These are phyloP conservation scores for Saturnispora silvae DNA, from an alignment of 805 yeast genomes.

Conservation along the genomic window DNA sequence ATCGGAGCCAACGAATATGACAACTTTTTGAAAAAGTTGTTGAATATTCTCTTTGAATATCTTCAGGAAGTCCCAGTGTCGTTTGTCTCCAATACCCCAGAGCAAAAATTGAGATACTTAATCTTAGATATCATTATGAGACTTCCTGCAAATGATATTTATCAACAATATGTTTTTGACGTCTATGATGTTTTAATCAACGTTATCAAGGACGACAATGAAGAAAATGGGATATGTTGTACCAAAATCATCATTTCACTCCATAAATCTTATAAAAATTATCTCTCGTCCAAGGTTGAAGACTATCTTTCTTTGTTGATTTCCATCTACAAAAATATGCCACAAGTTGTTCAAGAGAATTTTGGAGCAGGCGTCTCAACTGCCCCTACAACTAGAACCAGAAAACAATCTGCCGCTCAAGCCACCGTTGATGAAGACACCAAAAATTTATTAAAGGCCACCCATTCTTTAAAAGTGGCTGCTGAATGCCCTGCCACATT, in stretches of 20 bases:
- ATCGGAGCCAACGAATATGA: slow-evolving; percentile 76
- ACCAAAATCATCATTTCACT: slow-evolving; percentile 78
- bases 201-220: slow-evolving; percentile 69
- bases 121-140: slow-evolving; percentile 73
- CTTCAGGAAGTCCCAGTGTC: slow-evolving; percentile 65
- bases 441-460: slow-evolving; percentile 51
- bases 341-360: slow-evolving; percentile 58
- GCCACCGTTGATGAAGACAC: slow-evolving; percentile 27
- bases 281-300: slow-evolving; percentile 59
- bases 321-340: slow-evolving; percentile 70
- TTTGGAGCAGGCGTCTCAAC: slow-evolving; percentile 32
- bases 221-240: slow-evolving; percentile 87
- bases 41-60: slow-evolving; percentile 59
- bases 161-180: slow-evolving; percentile 56
- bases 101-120: slow-evolving; percentile 68
- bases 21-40: slow-evolving; percentile 52
- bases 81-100: slow-evolving; percentile 53
- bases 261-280: slow-evolving; percentile 72
- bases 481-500: slow-evolving; percentile 96
- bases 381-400: slow-evolving; percentile 5
- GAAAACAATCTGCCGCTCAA: neutral
- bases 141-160: slow-evolving; percentile 70
- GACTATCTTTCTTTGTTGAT: slow-evolving; percentile 70
- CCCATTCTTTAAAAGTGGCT: slow-evolving; percentile 78
- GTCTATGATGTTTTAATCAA: slow-evolving; percentile 50